A percentile compares a stretch with the other conserved stretches of the same genome.
phyloP scores from a whole-genome alignment of 352 stramenopile genomes.

The Globisporangium ultimum region DNA sequence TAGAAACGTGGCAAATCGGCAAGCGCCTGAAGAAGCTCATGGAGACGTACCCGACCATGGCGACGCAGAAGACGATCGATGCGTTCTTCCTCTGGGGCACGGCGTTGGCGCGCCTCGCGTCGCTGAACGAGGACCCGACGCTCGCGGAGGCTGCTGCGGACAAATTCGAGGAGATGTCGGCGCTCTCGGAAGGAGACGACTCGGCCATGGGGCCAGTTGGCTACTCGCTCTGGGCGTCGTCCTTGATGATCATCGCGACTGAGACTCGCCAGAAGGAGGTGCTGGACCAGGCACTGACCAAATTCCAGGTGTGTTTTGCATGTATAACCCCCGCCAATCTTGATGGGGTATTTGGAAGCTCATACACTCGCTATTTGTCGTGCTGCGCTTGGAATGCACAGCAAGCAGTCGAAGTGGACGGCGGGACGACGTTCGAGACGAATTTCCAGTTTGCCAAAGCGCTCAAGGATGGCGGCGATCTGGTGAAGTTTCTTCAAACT shows the following conservation, averaged over 20 bases:
- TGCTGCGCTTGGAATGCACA: slow-evolving; percentile 8
- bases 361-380: neutral
- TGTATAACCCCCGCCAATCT: no score
- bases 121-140: slow-evolving; percentile 72
- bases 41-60: slow-evolving; percentile 51
- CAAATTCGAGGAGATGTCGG: slow-evolving; percentile 82
- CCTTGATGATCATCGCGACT: slow-evolving; percentile 70
- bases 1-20: slow-evolving; percentile 84
- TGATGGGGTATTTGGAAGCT: no score
- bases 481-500: slow-evolving; percentile 52
- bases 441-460: slow-evolving; percentile 76
- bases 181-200: slow-evolving; percentile 41
- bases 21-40: slow-evolving; percentile 82
- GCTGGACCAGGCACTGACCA: slow-evolving; percentile 54
- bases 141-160: slow-evolving; percentile 67
- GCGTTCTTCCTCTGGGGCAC: slow-evolving; percentile 82
- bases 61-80: slow-evolving; percentile 54
- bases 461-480: slow-evolving; percentile 63
- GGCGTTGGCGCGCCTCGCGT: slow-evolving; percentile 64
- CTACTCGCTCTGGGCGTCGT: slow-evolving; percentile 77
- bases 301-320: slow-evolving; percentile 38
- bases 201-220: slow-evolving; percentile 69
- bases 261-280: slow-evolving; percentile 57
- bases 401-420: slow-evolving; percentile 76
- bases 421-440: slow-evolving; percentile 79